phyloP scores from a whole-genome alignment of 2,329 filamentous ascomycete genomes.

The Pseudopithomyces chartarum region DNA sequence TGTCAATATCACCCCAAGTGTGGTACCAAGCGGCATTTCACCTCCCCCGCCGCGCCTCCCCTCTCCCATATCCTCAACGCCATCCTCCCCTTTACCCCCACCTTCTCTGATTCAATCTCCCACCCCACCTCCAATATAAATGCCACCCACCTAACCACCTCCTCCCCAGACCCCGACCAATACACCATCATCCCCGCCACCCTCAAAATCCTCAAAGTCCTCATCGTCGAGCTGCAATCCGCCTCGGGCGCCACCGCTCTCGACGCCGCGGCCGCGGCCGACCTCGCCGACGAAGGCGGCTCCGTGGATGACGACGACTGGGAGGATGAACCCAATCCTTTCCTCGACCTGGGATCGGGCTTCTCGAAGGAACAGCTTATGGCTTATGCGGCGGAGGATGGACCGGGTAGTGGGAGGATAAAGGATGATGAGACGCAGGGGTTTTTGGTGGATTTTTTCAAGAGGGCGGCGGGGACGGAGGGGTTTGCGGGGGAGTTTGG shows the following conservation, averaged over 20 bases:
- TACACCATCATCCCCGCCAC: slow-evolving; percentile 86
- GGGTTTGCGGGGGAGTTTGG: slow-evolving; percentile 62
- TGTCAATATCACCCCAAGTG: not conserved
- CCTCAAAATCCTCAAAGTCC: slow-evolving; percentile 94
- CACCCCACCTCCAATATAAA: not conserved
- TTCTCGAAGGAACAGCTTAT: slow-evolving; percentile 71
- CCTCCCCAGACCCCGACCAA: slow-evolving; percentile 75
- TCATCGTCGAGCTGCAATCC: slow-evolving; percentile 87
- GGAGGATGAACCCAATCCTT: slow-evolving; percentile 80
- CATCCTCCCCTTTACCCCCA: not conserved
- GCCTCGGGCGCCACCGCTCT: slow-evolving; percentile 68
- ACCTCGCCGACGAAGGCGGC: slow-evolving; percentile 69
- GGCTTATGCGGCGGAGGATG: slow-evolving; percentile 67
- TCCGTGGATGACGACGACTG: slow-evolving; percentile 64
- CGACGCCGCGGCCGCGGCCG: slow-evolving; percentile 64
- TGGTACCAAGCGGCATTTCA: not conserved
- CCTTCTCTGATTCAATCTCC: not conserved
- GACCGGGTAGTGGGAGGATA: slow-evolving; percentile 59
- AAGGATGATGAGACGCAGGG: slow-evolving; percentile 89
- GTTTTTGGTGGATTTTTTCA: slow-evolving; percentile 84
- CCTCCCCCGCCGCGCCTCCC: not conserved
- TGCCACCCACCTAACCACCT: slow-evolving; percentile 24
- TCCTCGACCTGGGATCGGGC: slow-evolving; percentile 71
- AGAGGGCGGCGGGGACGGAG: slow-evolving; percentile 56
- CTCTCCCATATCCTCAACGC: not conserved